Evolutionary conservation across 2,329 filamentous ascomycete species (phyloP).

Genomic region (Ascochyta rabiei): DNA sequence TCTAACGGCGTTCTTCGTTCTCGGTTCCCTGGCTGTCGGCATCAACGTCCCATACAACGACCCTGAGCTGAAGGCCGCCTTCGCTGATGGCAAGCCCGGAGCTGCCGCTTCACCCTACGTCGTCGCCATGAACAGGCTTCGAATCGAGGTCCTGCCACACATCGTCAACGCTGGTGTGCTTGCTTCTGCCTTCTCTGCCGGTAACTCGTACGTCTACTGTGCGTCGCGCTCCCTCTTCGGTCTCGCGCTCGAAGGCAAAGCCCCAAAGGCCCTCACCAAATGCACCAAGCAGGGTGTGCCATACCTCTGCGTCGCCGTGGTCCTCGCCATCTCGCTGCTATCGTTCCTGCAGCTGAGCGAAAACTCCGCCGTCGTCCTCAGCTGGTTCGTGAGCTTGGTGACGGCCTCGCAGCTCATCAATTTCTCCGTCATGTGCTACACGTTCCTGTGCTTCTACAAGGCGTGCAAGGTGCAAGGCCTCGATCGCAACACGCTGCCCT

Average conservation of each 20-base stretch:
- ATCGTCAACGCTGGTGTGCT: constrained; percentile 65
- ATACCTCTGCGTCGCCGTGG: constrained; percentile 71
- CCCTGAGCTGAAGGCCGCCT: constrained; percentile 64
- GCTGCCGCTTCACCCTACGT: constrained; percentile 71
- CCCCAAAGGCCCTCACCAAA: constrained; percentile 61
- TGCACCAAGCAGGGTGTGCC: constrained; percentile 70
- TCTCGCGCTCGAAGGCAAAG: constrained; percentile 60
- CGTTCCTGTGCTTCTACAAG: constrained; percentile 74
- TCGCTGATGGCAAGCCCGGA: constrained; percentile 63
- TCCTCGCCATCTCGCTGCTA: constrained; percentile 71
- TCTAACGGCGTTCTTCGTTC: constrained; percentile 75
- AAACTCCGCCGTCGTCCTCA: constrained; percentile 69
- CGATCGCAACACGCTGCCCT: constrained; percentile 70
- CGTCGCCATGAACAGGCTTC: constrained; percentile 63
- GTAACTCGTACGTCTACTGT: constrained; percentile 62
- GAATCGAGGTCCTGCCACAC: constrained; percentile 61
- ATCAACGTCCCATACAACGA: constrained; percentile 75
- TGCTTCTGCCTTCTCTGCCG: constrained; percentile 62
- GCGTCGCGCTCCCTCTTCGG: constrained; percentile 61
- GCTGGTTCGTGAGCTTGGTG: constrained; percentile 75
- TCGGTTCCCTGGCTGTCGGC: constrained; percentile 72
- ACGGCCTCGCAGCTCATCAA: constrained; percentile 69
- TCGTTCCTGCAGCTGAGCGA: constrained; percentile 77
- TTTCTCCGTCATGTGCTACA: constrained; percentile 64
- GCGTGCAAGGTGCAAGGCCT: constrained; percentile 73